A percentile compares a stretch with the other conserved stretches of the same genome.
phyloP scores from a whole-genome alignment of 2,329 filamentous ascomycete genomes.

The Tympanopsis confertula region DNA sequence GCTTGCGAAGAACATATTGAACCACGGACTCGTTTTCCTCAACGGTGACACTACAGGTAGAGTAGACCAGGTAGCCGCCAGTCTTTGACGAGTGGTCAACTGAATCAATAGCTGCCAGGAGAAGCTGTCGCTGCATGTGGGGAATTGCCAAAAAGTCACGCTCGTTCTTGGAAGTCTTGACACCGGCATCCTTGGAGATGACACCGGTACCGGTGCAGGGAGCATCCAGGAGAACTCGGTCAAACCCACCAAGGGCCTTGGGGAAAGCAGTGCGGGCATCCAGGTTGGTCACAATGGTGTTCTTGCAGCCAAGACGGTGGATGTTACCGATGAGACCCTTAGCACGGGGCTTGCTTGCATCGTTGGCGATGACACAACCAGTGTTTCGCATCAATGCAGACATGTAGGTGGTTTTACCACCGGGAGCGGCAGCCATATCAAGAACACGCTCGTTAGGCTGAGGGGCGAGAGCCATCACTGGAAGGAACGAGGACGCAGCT shows the following conservation, averaged over 20 bases:
- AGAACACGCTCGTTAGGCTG: conserved; percentile 86
- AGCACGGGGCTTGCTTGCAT: conserved; percentile 82
- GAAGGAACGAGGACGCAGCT: conserved; percentile 89
- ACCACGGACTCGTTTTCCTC: conserved; percentile 91
- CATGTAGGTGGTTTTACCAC: conserved; percentile 92
- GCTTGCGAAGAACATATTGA: conserved; percentile 80
- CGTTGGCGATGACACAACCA: conserved; percentile 89
- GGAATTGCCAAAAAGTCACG: conserved; percentile 88
- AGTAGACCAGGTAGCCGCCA: conserved; percentile 91
- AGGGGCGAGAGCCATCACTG: conserved; percentile 91
- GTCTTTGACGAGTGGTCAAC: conserved; percentile 86
- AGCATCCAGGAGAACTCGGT: conserved; percentile 84
- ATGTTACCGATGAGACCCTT: conserved; percentile 98
- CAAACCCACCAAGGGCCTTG: conserved; percentile 87
- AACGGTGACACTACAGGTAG: conserved; percentile 86
- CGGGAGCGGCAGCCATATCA: conserved; percentile 88
- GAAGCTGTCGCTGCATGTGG: conserved; percentile 86
- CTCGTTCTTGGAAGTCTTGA: conserved; percentile 97
- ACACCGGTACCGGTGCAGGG: conserved; percentile 95
- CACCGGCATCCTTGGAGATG: conserved; percentile 89
- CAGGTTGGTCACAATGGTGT: conserved; percentile 90
- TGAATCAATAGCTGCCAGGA: conserved; percentile 87
- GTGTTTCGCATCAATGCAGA: conserved; percentile 98
- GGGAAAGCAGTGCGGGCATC: conserved; percentile 81
- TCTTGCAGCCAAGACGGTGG: conserved; percentile 83